A percentile compares a stretch with the other conserved stretches of the same genome.
phyloP scores from a whole-genome alignment of 2,329 filamentous ascomycete species.

The Bipolaris gigantea region DNA sequence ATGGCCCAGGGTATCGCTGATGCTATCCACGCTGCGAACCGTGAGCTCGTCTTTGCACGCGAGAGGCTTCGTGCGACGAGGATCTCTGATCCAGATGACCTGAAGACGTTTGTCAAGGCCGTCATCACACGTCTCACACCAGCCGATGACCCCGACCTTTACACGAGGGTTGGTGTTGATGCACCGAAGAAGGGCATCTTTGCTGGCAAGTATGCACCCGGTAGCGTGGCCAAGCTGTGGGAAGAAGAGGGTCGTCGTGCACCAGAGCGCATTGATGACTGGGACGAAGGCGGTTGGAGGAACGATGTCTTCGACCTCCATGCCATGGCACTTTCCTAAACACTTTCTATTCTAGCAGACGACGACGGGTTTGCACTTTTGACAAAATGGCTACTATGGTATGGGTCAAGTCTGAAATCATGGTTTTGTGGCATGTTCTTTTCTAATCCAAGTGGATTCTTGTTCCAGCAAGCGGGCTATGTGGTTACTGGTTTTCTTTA shows the following conservation, averaged over 20 bases:
- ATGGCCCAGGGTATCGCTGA: slow-evolving; percentile 72
- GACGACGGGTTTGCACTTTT: not conserved
- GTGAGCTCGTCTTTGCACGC: slow-evolving; percentile 82
- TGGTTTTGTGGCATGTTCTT: not conserved
- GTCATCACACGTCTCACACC: slow-evolving; percentile 75
- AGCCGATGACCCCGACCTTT: slow-evolving; percentile 73
- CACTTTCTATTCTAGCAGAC: not conserved
- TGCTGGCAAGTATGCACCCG: slow-evolving; percentile 82
- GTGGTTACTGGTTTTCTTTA: not conserved
- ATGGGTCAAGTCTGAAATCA: not conserved
- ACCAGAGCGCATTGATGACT: slow-evolving; percentile 73
- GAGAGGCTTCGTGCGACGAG: slow-evolving; percentile 84
- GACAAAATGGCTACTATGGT: not conserved
- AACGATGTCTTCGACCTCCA: slow-evolving; percentile 76
- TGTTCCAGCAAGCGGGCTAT: not conserved
- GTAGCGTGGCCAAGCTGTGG: slow-evolving; percentile 88
- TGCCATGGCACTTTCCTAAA: slow-evolving; percentile 34
- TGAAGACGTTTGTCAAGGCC: slow-evolving; percentile 80
- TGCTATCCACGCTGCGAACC: slow-evolving; percentile 72
- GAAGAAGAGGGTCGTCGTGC: slow-evolving; percentile 74
- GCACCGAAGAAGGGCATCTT: slow-evolving; percentile 68
- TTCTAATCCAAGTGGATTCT: not conserved
- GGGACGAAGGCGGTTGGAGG: slow-evolving; percentile 72
- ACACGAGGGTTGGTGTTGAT: slow-evolving; percentile 71
- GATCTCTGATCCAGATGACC: slow-evolving; percentile 76